Evolutionary conservation across 495 filamentous ascomycete genomes (phyloP).

Genomic region (Melanomma pulvis-pyrius): DNA sequence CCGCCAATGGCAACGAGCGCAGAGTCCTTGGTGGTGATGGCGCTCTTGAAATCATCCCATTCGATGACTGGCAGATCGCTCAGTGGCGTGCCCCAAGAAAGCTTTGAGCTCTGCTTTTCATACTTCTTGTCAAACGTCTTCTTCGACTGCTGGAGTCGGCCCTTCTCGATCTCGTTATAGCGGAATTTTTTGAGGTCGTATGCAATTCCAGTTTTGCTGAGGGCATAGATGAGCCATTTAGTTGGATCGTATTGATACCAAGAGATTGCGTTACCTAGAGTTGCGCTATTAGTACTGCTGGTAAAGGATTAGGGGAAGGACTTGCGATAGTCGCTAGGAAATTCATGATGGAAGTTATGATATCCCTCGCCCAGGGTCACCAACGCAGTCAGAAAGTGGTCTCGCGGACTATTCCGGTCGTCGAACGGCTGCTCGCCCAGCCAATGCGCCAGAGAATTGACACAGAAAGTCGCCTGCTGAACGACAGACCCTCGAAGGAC

Average conservation of each 20-base stretch:
- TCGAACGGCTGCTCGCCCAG: constrained; percentile 98
- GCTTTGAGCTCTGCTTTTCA: constrained; percentile 50
- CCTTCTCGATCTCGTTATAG: constrained; percentile 97
- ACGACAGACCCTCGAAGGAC: constrained; percentile 96
- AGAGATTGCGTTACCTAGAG: neutral
- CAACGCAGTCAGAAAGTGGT: constrained; percentile 91
- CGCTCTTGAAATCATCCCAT: neutral
- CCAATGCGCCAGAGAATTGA: constrained; percentile 98
- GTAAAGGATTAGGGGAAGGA: neutral
- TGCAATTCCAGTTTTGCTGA: constrained; percentile 74
- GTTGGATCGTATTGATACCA: neutral
- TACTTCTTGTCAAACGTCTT: constrained; percentile 89
- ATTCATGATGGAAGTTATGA: constrained; percentile 99
- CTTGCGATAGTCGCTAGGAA: constrained; percentile 87
- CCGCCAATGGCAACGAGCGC: neutral
- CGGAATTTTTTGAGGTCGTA: constrained; percentile 96
- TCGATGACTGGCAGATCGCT: neutral
- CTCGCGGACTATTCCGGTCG: constrained; percentile 94
- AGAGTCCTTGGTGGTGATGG: constrained; percentile 64
- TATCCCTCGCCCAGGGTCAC: constrained; percentile 96
- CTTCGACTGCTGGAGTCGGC: constrained; percentile 90
- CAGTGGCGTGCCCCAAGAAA: neutral
- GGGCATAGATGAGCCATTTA: neutral
- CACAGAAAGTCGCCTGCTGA: constrained; percentile 98
- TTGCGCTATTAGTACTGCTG: constrained; percentile 51